phyloP scores from a whole-genome alignment of 1,139 yeast genomes.

The Kodamaea derodonti region DNA sequence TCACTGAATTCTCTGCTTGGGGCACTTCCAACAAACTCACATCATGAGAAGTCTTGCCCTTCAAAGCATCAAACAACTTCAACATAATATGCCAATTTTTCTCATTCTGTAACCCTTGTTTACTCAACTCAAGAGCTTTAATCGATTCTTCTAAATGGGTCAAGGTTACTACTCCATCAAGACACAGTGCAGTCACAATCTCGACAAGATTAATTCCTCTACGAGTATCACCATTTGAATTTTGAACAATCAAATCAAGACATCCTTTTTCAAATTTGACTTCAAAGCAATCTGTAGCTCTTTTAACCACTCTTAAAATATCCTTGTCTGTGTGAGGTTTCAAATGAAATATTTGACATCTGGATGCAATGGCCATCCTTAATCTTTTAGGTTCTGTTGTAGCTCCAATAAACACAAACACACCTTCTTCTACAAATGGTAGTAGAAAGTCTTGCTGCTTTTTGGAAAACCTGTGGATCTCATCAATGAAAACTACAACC shows the following conservation, averaged over 20 bases:
- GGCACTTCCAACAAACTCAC: not conserved
- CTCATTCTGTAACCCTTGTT: conserved; percentile 13
- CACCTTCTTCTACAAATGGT: conserved; percentile 39
- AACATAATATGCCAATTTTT: conserved; percentile 11
- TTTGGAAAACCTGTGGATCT: conserved; percentile 39
- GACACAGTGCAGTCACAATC: conserved; percentile 17
- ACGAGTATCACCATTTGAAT: conserved; percentile 33
- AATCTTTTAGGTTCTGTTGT: conserved; percentile 36
- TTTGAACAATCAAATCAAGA: conserved; percentile 14
- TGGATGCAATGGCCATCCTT: conserved; percentile 35
- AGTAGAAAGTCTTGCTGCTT: conserved; percentile 42
- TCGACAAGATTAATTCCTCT: conserved; percentile 31
- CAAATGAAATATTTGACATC: conserved; percentile 38
- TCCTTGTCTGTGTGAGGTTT: conserved; percentile 17
- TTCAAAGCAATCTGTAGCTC: conserved; percentile 25
- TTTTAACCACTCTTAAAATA: conserved; percentile 17
- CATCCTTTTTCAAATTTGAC: conserved; percentile 12
- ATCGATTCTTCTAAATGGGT: conserved; percentile 8
- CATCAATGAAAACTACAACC: conserved; percentile 42
- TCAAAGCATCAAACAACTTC: conserved; percentile 11
- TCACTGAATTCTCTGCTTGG: not conserved
- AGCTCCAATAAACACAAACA: conserved; percentile 44
- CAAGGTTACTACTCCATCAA: conserved; percentile 2
- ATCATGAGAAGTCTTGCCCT: conserved; percentile 4
- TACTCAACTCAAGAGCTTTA: conserved; percentile 6